A percentile compares a stretch with the other conserved stretches of the same genome.
These are phyloP conservation scores for Purpureocillium takamizusanense DNA, from an alignment of 2,329 filamentous ascomycete species.

Conservation along the genomic window DNA sequence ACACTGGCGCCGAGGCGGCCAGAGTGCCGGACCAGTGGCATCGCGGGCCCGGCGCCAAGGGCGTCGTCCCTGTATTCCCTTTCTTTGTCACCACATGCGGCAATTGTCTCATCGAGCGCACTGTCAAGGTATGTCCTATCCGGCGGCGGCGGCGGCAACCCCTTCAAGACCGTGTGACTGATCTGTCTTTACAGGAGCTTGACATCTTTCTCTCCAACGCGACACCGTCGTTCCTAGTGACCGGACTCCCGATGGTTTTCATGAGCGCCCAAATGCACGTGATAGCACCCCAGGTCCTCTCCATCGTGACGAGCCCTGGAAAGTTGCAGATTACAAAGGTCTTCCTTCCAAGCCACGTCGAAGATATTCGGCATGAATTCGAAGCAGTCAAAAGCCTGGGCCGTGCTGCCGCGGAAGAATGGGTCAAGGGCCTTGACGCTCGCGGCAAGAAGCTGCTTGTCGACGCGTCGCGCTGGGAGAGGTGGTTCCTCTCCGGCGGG, in stretches of 20 bases:
- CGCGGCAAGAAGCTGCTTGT: constrained; percentile 51
- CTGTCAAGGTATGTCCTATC: constrained; percentile 51
- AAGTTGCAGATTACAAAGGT: constrained; percentile 51
- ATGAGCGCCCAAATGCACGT: constrained; percentile 53
- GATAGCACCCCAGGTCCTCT: constrained; percentile 46
- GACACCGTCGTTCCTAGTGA: constrained; percentile 50
- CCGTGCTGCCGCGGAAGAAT: constrained; percentile 62
- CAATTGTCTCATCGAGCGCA: constrained; percentile 49
- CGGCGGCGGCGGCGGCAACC: too few relatives aligned
- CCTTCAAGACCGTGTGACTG: too few relatives aligned
- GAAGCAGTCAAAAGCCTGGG: constrained; percentile 56
- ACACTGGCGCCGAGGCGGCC: constrained; percentile 9
- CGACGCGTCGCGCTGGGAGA: constrained; percentile 64
- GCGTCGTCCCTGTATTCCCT: constrained; percentile 59
- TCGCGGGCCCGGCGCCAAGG: constrained; percentile 51
- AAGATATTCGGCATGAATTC: constrained; percentile 53
- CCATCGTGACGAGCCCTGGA: constrained; percentile 36
- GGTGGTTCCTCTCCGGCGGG: constrained; percentile 50
- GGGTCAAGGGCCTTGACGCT: constrained; percentile 64
- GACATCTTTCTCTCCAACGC: constrained; percentile 56
- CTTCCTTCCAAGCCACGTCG: constrained; percentile 55
- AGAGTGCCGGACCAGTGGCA: constrained; percentile 37
- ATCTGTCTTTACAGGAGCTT: constrained; percentile 49
- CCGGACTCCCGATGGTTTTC: constrained; percentile 62
- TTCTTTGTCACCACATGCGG: constrained; percentile 62